Conservation (phyloP, 1,284 basidiomycete genomes). For the Ganoderma resinaceum region DNA sequence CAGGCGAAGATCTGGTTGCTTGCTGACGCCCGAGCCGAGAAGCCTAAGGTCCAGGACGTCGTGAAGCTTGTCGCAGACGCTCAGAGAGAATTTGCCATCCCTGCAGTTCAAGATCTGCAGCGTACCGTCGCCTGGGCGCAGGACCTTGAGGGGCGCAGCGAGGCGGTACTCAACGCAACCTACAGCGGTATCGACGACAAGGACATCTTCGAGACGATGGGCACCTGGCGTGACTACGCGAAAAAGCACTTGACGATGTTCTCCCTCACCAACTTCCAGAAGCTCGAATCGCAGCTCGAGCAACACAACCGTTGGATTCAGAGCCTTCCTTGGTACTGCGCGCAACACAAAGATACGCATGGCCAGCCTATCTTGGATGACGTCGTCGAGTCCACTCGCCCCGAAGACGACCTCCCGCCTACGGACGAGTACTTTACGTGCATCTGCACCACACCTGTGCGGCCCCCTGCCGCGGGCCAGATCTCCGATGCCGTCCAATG, state of each 20-base stretch:
- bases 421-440: slow-evolving; percentile 83
- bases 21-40: slow-evolving; percentile 56
- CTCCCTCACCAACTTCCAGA: slow-evolving; percentile 72
- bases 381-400: slow-evolving; percentile 71
- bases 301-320: slow-evolving; percentile 73
- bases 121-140: slow-evolving; percentile 72
- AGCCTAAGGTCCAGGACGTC: slow-evolving; percentile 72
- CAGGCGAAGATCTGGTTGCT: slow-evolving; percentile 74
- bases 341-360: slow-evolving; percentile 66
- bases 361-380: slow-evolving; percentile 70
- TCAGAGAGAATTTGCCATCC: slow-evolving; percentile 76
- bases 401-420: slow-evolving; percentile 79
- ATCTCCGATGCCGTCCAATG: slow-evolving; percentile 85
- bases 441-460: slow-evolving; percentile 77
- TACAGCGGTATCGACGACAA: slow-evolving; percentile 62
- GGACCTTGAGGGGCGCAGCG: slow-evolving; percentile 76
- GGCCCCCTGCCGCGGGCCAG: slow-evolving; percentile 73
- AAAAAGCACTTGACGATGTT: slow-evolving; percentile 76
- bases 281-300: slow-evolving; percentile 69
- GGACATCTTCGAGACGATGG: slow-evolving; percentile 72
- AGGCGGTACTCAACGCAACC: slow-evolving; percentile 70
- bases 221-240: slow-evolving; percentile 74
- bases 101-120: slow-evolving; percentile 69
- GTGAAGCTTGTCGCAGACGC: slow-evolving; percentile 69
- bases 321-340: slow-evolving; percentile 79